phyloP scores from a whole-genome alignment of 2,329 filamentous ascomycete species.

The Aureobasidium namibiae region DNA sequence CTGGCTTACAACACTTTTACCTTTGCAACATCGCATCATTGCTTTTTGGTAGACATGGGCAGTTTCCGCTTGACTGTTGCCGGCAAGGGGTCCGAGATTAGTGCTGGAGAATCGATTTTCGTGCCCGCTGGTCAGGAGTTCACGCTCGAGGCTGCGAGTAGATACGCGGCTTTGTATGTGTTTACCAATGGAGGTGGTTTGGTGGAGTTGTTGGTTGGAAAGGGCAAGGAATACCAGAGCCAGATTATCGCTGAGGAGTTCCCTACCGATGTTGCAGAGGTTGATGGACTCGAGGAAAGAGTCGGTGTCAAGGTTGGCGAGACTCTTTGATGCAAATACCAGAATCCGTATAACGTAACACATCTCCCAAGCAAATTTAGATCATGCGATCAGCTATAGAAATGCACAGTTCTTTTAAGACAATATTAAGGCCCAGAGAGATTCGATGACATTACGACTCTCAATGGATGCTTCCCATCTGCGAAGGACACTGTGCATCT shows the following conservation, averaged over 20 bases:
- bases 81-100: constrained; percentile 28
- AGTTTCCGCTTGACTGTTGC: constrained; percentile 34
- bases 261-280: not conserved
- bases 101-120: constrained; percentile 43
- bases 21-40: constrained; percentile 45
- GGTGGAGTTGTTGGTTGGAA: constrained; percentile 34
- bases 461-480: no score
- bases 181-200: constrained; percentile 45
- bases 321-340: not conserved
- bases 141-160: constrained; percentile 35
- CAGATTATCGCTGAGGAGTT: constrained; percentile 14
- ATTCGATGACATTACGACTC: no score
- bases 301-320: constrained; percentile 1
- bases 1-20: constrained; percentile 22
- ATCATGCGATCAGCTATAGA: no score
- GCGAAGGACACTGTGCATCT: no score
- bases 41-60: constrained; percentile 43
- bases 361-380: no score
- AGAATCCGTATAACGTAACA: no score
- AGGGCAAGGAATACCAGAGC: constrained; percentile 18
- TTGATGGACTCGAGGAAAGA: not conserved
- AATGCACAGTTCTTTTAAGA: no score
- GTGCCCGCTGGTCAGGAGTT: constrained; percentile 42
- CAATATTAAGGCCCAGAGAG: no score
- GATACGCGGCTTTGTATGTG: constrained; percentile 39